A percentile compares a stretch with the other conserved stretches of the same genome.
phyloP scores from a whole-genome alignment of 169 alveolate species.

The Cryptosporidium ubiquitum region DNA sequence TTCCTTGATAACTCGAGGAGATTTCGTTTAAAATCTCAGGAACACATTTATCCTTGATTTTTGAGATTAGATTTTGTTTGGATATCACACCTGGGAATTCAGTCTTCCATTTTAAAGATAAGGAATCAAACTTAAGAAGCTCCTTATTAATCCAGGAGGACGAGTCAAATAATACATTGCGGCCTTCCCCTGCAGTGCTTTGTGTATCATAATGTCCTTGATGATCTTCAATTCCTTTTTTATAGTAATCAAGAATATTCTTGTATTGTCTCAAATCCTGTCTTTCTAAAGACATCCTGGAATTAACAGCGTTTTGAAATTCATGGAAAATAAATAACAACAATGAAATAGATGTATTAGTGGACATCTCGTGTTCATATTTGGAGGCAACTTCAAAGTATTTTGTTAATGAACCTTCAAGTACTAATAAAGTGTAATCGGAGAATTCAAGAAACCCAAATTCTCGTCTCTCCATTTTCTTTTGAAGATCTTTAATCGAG shows the following conservation, averaged over 20 bases:
- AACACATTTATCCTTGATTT: conserved; percentile 13
- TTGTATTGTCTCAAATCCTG: conserved; percentile 9
- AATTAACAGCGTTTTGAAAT: conserved; percentile 19
- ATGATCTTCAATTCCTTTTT: not conserved
- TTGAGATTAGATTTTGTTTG: not conserved
- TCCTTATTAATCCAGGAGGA: conserved; percentile 32
- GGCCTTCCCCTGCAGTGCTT: not conserved
- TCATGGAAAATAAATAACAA: conserved; percentile 15
- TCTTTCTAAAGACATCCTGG: conserved; percentile 41
- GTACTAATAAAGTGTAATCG: not conserved
- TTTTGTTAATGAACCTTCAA: not conserved
- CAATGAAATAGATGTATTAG: conserved; percentile 1
- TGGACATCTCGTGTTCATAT: conserved; percentile 25
- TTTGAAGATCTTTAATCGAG: not conserved
- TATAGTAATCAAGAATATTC: conserved; percentile 14
- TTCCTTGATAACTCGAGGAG: not conserved
- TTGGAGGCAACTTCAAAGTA: conserved; percentile 54
- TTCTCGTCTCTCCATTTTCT: conserved; percentile 17
- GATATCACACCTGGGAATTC: conserved; percentile 28
- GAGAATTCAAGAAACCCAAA: conserved; percentile 9
- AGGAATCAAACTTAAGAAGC: conserved; percentile 12
- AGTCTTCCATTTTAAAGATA: conserved; percentile 55
- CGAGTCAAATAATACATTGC: not conserved
- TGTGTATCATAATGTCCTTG: not conserved
- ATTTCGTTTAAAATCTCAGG: conserved; percentile 31